Evolutionary conservation across 306 rosid species (phyloP), one percentile per base, ranked within the genome.

Genomic region (Acacia acuminata): DNA sequence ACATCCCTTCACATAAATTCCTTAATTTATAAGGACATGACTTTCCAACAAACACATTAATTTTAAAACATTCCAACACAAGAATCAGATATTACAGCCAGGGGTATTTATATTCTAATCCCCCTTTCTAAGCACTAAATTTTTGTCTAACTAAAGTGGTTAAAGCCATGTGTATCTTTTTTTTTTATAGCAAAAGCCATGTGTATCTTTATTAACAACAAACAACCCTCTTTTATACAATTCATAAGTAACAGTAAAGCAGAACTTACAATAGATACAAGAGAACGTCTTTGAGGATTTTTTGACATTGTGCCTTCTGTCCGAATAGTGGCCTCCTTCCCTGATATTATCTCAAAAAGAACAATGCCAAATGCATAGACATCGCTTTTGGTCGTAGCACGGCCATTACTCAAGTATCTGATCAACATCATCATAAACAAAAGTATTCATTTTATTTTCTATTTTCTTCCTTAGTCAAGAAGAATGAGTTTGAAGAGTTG

Each of bases 391-490:
- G 94, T 72, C 5, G 99, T 92, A 5, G 99, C 99, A 76, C 87
- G 97, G 48, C 99, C 99, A 8, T 96, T 87, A 81, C 94, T 96
- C 89, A 96, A 90, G 89, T 96, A 96, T 88, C 99, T 96, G 88
- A 9, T 22, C 68, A 81, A 75, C 67, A 80, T 10, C 20, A 73
- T 77, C 11, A 76, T 24, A 15, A 48, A 71, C 19, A 16, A 22
- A 76, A 47, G 2, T 45, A 25, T 30, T 34, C 24, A 13, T 44
- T 34, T 27, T 25, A 61, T 24, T 34, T 73, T 34, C 66, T 32
- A 44, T 67, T 10, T 73, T 75, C 32, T 64, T 51, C 5, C 19
- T 48, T 42, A 32, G 4, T 42, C 70, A 68, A n/a, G 68, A 48
- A 50, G 77, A 84, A 73, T 77, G 56, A 74, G 34, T 61, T 61